Evolutionary conservation across 2,329 filamentous ascomycete species (phyloP).

Genomic region (Microdochium bolleyi): DNA sequence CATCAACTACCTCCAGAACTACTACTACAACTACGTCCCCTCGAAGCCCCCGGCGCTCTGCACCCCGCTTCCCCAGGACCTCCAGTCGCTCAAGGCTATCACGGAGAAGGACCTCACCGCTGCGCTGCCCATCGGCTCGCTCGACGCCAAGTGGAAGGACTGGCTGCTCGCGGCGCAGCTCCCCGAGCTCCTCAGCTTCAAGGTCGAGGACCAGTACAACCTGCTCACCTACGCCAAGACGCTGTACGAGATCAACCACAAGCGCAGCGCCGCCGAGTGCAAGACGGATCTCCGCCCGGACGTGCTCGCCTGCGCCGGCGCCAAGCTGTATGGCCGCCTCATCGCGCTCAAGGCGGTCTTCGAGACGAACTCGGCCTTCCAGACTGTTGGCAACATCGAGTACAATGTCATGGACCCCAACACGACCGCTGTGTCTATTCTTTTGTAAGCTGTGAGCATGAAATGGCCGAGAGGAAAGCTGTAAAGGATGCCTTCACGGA

Average conservation of each 20-base stretch:
- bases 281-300: constrained; percentile 18
- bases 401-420: constrained; percentile 30
- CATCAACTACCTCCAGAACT: constrained; percentile 43
- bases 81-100: constrained; percentile 20
- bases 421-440: constrained; percentile 26
- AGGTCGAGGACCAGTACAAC: constrained; percentile 29
- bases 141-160: constrained; percentile 20
- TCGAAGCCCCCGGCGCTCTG: constrained; percentile 33
- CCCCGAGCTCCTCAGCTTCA: constrained; percentile 35
- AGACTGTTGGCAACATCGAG: constrained; percentile 16
- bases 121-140: constrained; percentile 30
- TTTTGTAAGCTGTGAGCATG: constrained; percentile 5
- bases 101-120: constrained; percentile 23
- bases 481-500: too few relatives aligned
- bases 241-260: constrained; percentile 21
- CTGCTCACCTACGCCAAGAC: constrained; percentile 31
- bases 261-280: constrained; percentile 11
- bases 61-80: constrained; percentile 18
- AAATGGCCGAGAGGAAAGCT: too few relatives aligned
- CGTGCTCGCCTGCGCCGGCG: constrained; percentile 15
- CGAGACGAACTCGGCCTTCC: constrained; percentile 2
- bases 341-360: constrained; percentile 20
- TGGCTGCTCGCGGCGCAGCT: constrained; percentile 37
- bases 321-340: constrained; percentile 18
- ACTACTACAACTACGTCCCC: constrained; percentile 38